Evolutionary conservation across 1,139 yeast species (phyloP).

Genomic region (Pichia sp.): DNA sequence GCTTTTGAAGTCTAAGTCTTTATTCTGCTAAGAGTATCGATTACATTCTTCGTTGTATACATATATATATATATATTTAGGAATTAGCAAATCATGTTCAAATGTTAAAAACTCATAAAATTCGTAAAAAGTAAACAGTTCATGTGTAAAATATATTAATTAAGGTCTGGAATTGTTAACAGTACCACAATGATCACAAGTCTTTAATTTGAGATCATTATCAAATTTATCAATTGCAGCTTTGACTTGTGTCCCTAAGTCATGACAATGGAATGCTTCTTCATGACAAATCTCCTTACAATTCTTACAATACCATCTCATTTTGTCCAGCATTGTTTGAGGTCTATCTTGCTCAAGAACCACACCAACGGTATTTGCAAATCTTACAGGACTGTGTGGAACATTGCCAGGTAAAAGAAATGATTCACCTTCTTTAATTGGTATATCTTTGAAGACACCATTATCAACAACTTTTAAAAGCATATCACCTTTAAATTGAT

Average conservation of each 20-base stretch:
- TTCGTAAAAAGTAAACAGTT: not conserved
- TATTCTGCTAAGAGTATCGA: too few relatives aligned
- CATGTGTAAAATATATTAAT: not conserved
- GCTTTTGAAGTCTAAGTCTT: constrained; percentile 50
- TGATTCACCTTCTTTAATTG: constrained; percentile 80
- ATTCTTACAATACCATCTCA: constrained; percentile 76
- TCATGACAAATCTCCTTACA: constrained; percentile 67
- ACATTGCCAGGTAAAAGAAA: constrained; percentile 76
- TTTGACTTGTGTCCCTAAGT: constrained; percentile 87
- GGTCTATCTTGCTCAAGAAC: constrained; percentile 96
- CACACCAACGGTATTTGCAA: constrained; percentile 77
- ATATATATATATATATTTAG: too few relatives aligned
- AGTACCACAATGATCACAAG: constrained; percentile 72
- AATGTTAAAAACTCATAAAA: not conserved
- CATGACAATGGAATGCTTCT: constrained; percentile 65
- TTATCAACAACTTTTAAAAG: constrained; percentile 79
- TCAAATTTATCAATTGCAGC: constrained; percentile 74
- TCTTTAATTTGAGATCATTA: constrained; percentile 52
- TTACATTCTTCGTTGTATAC: too few relatives aligned
- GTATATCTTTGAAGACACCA: constrained; percentile 67
- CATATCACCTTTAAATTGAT: constrained; percentile 83
- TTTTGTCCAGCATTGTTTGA: constrained; percentile 37
- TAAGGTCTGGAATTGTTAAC: constrained; percentile 56
- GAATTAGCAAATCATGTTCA: too few relatives aligned
- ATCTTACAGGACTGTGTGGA: constrained; percentile 90